Evolutionary conservation across 1,284 basidiomycete species (phyloP), one percentile per base, ranked within the genome.

Genomic region (Fereydounia khargensis): DNA sequence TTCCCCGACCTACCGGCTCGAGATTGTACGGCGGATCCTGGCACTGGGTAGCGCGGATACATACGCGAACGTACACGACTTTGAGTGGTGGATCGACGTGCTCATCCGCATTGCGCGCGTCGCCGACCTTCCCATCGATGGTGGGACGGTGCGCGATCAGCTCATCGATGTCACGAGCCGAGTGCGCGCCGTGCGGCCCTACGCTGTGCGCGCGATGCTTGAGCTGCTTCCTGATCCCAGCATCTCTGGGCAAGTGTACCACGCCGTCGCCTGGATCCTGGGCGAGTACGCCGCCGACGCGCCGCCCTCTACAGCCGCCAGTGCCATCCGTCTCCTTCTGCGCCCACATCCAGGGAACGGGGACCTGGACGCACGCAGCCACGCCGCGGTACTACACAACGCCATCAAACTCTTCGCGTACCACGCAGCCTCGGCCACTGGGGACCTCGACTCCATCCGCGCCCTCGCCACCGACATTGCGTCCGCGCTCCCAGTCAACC

Each of bases 71-170:
- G 82, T 99, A 27, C 81, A 82, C 28, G 91, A 97, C 77, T 96
- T 97, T 71, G 87, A 92, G 68, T 99, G 95, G 95, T 95, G 91
- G 72, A 80, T 97, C 20, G 94, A 91, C 7, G 89, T 53, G 3
- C 48, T 74, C 1, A 20, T 73, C 16, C 53, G 95, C 65, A 81
- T 98, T 2, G 84, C 88, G 0, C 89, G 91, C 70, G 82, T 96
- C 3, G 37, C 45, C 9, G 56, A 42, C 17, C 34, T 83, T 84
- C 32, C 88, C 85, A 35, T 43, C 79, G 86, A 65, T 80, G 50
- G 44, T n/a, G 30, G n/a, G 11, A 28, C 94, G 24, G 85, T 95
- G 50, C 82, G 85, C 5, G 84, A 88, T 58, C 87, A 91, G 65
- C 79, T 98, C 3, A 84, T 94, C 17, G 94, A 97, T 68, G 82